phyloP scores from a whole-genome alignment of 768 basidiomycete species.

The Cystofilobasidium macerans region DNA sequence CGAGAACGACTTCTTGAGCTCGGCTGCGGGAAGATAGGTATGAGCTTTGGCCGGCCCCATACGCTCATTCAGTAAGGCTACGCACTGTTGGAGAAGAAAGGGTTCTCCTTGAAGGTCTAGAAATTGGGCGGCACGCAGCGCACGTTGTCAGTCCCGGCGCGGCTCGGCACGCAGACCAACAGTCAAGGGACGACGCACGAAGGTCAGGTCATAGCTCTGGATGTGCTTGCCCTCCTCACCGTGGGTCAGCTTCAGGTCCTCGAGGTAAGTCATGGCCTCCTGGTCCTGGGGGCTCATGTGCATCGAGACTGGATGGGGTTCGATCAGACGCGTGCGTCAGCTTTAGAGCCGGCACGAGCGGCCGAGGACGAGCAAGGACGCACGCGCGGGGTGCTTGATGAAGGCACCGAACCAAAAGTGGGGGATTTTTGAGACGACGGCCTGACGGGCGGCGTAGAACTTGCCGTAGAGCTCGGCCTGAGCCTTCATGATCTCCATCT shows the following conservation, averaged over 20 bases:
- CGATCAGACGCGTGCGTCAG: neutral
- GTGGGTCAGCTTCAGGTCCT: constrained; percentile 15
- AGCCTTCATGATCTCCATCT: constrained; percentile 4
- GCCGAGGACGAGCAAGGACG: neutral
- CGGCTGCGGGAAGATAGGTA: neutral
- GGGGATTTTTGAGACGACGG: constrained; percentile 19
- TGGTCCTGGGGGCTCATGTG: constrained; percentile 13
- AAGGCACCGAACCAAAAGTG: constrained; percentile 19
- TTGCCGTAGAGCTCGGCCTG: constrained; percentile 6
- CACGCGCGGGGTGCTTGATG: constrained; percentile 13
- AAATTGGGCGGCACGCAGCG: neutral
- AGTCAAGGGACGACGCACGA: constrained; percentile 9
- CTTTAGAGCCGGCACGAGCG: neutral
- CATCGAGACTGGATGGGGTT: constrained; percentile 7
- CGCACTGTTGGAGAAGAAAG: constrained; percentile 23
- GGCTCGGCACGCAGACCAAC: neutral
- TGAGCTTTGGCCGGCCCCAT: no score
- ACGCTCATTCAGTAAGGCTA: no score
- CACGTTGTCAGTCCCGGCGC: neutral
- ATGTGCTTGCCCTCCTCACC: constrained; percentile 16
- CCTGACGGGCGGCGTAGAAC: constrained; percentile 5
- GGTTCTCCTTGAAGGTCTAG: constrained; percentile 26
- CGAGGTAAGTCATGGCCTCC: constrained; percentile 22
- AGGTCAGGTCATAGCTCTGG: constrained; percentile 17
- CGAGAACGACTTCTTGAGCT: constrained; percentile 21